These are phyloP conservation scores for Starmerella floris DNA, from an alignment of 805 yeast genomes.

Conservation along the genomic window DNA sequence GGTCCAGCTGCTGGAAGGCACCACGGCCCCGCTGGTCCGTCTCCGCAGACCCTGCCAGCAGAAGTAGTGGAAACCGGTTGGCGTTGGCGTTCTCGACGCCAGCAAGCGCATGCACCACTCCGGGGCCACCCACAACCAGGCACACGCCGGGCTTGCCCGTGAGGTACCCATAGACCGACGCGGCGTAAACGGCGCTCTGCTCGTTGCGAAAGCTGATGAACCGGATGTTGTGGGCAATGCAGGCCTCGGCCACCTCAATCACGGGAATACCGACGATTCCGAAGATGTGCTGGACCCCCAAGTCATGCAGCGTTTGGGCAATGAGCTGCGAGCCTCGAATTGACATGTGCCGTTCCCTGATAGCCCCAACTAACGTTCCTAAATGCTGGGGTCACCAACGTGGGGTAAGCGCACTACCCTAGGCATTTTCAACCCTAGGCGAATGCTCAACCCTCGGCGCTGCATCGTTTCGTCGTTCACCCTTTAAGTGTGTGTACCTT, in stretches of 20 bases:
- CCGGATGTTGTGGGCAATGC: slow-evolving; percentile 39
- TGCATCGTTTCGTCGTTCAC: not conserved
- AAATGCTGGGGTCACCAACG: not conserved
- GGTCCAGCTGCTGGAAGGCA: slow-evolving; percentile 62
- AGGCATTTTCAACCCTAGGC: too few species aligned
- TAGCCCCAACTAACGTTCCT: not conserved
- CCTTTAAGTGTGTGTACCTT: too few species aligned
- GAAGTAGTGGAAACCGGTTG: slow-evolving; percentile 53
- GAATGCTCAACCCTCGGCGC: too few species aligned
- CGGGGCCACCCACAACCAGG: slow-evolving; percentile 66
- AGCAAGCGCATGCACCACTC: slow-evolving; percentile 52
- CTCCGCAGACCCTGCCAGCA: slow-evolving; percentile 51
- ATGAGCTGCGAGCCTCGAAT: slow-evolving; percentile 35
- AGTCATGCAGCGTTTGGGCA: slow-evolving; percentile 34
- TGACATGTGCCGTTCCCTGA: too few species aligned
- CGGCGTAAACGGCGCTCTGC: slow-evolving; percentile 65
- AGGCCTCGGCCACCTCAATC: slow-evolving; percentile 55
- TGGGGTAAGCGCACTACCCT: too few species aligned
- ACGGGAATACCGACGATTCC: slow-evolving; percentile 70
- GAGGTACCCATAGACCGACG: slow-evolving; percentile 54
- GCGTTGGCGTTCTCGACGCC: slow-evolving; percentile 50
- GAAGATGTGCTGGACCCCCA: slow-evolving; percentile 46
- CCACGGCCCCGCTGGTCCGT: slow-evolving; percentile 40
- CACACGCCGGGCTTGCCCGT: slow-evolving; percentile 54
- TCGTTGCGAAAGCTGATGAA: slow-evolving; percentile 56